A percentile compares a stretch with the other conserved stretches of the same genome.
phyloP scores from a whole-genome alignment of 805 yeast species.

The Lipomyces anomalus region DNA sequence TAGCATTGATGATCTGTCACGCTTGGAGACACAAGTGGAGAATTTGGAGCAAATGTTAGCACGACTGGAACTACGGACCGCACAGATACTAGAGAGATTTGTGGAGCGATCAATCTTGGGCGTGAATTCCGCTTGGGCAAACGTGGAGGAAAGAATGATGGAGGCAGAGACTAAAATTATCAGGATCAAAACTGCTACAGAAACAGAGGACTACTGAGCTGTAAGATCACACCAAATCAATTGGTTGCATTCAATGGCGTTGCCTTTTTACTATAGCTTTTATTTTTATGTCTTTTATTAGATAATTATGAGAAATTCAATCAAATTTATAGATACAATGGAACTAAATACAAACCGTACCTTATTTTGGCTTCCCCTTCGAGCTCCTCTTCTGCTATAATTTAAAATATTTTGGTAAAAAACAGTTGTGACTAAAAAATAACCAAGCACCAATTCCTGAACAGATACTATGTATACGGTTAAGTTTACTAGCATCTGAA shows the following conservation, averaged over 20 bases:
- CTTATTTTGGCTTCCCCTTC: too few species aligned
- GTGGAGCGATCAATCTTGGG: slow-evolving; percentile 11
- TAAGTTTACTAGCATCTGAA: too few species aligned
- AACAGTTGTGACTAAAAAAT: too few species aligned
- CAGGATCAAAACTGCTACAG: too few species aligned
- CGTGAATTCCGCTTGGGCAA: slow-evolving; percentile 16
- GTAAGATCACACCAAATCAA: not conserved
- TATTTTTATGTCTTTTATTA: not conserved
- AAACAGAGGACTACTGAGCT: not conserved
- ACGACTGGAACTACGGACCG: not conserved
- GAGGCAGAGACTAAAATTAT: slow-evolving; percentile 7
- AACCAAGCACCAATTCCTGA: too few species aligned
- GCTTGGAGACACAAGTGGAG: slow-evolving; percentile 8
- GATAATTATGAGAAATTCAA: slow-evolving; percentile 1
- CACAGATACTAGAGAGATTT: slow-evolving; percentile 9
- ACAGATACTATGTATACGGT: too few species aligned
- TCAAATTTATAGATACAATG: slow-evolving; percentile 5
- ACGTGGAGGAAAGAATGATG: slow-evolving; percentile 9
- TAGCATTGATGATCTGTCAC: slow-evolving; percentile 2
- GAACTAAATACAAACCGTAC: not conserved
- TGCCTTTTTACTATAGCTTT: not conserved
- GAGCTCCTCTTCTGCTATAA: too few species aligned
- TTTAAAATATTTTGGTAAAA: too few species aligned
- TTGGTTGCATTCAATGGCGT: not conserved
- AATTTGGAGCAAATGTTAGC: slow-evolving; percentile 10